Base-by-base conservation (phyloP, 495 filamentous ascomycete genomes). In the Choiromyces venosus region DNA sequence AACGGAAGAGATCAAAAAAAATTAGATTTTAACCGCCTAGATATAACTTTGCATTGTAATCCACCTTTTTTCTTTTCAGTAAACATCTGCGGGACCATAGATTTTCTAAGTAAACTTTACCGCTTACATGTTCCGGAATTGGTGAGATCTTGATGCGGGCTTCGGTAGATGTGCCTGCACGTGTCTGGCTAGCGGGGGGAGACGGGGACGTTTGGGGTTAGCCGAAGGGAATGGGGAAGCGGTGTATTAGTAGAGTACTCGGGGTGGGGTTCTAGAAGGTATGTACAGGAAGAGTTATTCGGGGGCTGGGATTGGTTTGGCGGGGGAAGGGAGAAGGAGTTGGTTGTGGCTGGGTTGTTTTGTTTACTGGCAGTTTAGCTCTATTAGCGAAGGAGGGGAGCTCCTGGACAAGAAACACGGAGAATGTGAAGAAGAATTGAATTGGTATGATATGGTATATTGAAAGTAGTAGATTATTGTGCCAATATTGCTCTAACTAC, bases 401-500 rank as follows among this genome's bases (percentile, higher is more conserved):
- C 18, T 42, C 10, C 14, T 16, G 4, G 40, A 18, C 40, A 8
- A 19, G 42, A 19, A 21, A 19, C 18, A 46, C 2, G 8, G n/a
- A 25, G 46, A 25, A 56, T 25, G 52, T 29, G n/a, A 61, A 61
- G 52, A 3, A 16, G 40, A 61, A 61, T 61, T 61, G 52, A 29
- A 12, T 10, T 61, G 25, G n/a, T 3, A 29, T 25, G n/a, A 25
- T 56, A 56, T 40, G 12, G 3, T 40, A 52, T 56, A 29, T 8
- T 56, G 9, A 56, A 10, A 56, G 52, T 29, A 61, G 52, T 29
- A 61, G 52, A 61, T 61, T 61, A 61, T 61, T 61, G 52, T 61
- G 52, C 25, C 52, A 61, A 61, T 61, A 61, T 61, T 61, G 52
- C 52, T 61, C 52, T 14, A 61, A 61, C 52, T 61, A 61, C 52